Evolutionary conservation across 495 filamentous ascomycete species (phyloP), one percentile per base, ranked within the genome.

Genomic region (Aspergillus saccharolyticus): DNA sequence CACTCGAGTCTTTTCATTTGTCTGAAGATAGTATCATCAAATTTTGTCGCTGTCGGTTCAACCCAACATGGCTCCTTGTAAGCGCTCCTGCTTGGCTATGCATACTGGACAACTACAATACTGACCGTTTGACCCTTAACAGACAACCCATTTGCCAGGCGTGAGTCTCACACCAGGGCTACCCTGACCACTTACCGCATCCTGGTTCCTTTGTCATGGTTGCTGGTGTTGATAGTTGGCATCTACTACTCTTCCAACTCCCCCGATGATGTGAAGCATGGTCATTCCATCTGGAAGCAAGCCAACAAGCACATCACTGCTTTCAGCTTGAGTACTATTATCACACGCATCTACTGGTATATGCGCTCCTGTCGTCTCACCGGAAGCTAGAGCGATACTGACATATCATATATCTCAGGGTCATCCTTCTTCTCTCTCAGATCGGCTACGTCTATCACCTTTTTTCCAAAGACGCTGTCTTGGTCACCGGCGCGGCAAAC

Each of bases 301-400:
- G 90, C 88, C 63, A 70, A 76, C 56, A 70, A 68, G 44, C 80
- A 84, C 59, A 70, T 70, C 44, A 91, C 90, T 1, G 85, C 88
- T 0, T 96, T 96, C 71, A 84, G 87, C 18, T 76, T 89, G 69
- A 89, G 87, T 70, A 71, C 78, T 10, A 70, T 85, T 61, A 84
- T 94, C 58, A 83, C 84, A 14, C 81, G 78, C 33, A 78, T 94
- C 58, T 96, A 90, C 76, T 96, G 89, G 89, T 90, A 74, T 30
- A 10, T 25, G 18, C 42, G n/a, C 33, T 58, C 8, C 25, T 16
- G n/a, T n/a, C n/a, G n/a, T 53, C 15, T 21, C 39, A 44, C 19
- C 46, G 64, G 25, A 66, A 12, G n/a, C 10, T 18, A 4, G 3
- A 19, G 18, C 15, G 8, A 21, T 19, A n/a, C 20, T 20, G 25